Evolutionary conservation across 805 yeast genomes (phyloP), one percentile per base, ranked within the genome.

Genomic region (Candida palmyrensis): DNA sequence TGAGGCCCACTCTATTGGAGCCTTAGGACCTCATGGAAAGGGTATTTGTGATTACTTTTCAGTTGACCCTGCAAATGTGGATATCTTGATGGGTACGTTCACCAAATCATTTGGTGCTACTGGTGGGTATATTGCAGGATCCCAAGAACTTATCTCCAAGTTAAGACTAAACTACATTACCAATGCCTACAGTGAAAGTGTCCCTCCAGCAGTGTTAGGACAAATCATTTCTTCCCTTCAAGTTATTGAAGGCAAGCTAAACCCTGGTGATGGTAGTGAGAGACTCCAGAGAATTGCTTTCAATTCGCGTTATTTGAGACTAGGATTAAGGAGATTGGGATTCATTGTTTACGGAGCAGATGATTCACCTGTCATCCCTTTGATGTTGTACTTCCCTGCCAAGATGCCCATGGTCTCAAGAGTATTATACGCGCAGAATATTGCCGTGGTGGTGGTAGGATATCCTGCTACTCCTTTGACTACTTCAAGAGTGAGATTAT

Each of bases 71-170:
- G 55, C 62, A 9, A 75, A 75, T 27, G 68, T 92, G 37, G 99
- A 92, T 61, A 66, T 92, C 41, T 62, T 92, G 44, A 92, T 92
- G 99, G 99, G 99, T 32, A 92, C 99, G 6, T 75, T 92, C 37
- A 94, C 98, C 33, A 92, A 92, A 62, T 86, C 96, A 1, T 92
- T 92, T 57, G 98, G 99, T 55, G 97, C 98, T 12, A 87, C 97
- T 26, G 99, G 99, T 52, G 99, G 98, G 29, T 92, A 92, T 55
- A 66, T 92, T 42, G 90, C 96, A n/a, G 94, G 82, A 29, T 70
- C 70, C 42, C 71, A 77, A 50, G 62, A 59, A 30, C 61, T 86
- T 20, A 81, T 90, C 31, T 89, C 87, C 48, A 74, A 80, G 48
- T 65, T 92, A 41, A 77, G 89, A 59, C 47, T 83, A 25, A 80